Base-by-base conservation (phyloP, 2,329 filamentous ascomycete species). In the Parastagonospora nodorum region DNA sequence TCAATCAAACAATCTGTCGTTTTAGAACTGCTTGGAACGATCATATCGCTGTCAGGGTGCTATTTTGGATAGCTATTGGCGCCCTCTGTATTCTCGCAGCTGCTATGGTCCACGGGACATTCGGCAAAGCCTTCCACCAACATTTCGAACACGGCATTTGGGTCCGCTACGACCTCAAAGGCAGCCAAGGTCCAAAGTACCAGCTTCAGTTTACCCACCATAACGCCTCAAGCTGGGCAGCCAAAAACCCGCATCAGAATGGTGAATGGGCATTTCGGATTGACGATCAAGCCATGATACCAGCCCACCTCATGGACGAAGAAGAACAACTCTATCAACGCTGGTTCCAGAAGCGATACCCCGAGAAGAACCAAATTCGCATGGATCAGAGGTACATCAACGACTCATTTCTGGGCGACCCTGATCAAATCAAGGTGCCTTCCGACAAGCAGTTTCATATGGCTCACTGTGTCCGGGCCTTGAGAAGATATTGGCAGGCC, bases 221-320 rank as follows among this genome's bases (percentile, higher is more conserved):
- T 9, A 42, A 42, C 29, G 39, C 28, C 12, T 28, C 39, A 12
- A 9, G 12, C n/a, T 42, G 39, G 42, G 24, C 24, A 16, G 28
- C 31, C 8, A 16, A 33, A 27, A 41, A 29, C 11, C 39, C 16
- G 12, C 14, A 38, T 15, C n/a, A 15, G n/a, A 38, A 38, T 24
- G 11, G 12, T 2, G 31, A 54, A 30, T 59, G 56, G 56, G 35
- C 47, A 9, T 42, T 59, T 28, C 53, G 56, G n/a, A 53, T 59
- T 37, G 56, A 59, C 40, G 56, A 59, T 16, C 56, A 59, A 52
- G 56, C 56, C 36, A 28, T 59, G 14, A 49, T 59, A 14, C 53
- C 56, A 19, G 11, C 37, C 2, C 31, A 48, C 32, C 50, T 54
- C 16, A 9, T 59, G 12, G 30, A 35, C 35, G 31, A 35, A 8